These are phyloP conservation scores for Yarrowia hollandica DNA, from an alignment of 805 yeast genomes.

Conservation along the genomic window DNA sequence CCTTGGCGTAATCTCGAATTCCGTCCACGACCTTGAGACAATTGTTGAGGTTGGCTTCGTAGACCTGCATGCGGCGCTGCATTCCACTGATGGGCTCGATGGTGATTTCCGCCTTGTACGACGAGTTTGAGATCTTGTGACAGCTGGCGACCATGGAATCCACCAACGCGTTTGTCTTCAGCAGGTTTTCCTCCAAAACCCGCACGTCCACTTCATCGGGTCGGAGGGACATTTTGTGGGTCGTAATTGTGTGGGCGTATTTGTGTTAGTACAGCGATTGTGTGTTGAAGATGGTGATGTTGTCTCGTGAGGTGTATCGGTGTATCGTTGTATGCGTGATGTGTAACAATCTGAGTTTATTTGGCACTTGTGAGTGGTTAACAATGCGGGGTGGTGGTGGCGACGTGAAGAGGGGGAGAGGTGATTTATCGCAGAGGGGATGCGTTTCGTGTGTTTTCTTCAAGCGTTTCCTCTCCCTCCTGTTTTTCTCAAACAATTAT, in stretches of 20 bases:
- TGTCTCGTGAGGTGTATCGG: no score
- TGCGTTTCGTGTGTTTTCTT: no score
- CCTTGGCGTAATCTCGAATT: slow-evolving; percentile 46
- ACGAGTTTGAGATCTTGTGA: slow-evolving; percentile 51
- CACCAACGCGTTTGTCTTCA: slow-evolving; percentile 58
- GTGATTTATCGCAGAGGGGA: no score
- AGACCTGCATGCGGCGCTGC: slow-evolving; percentile 55
- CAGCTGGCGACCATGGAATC: slow-evolving; percentile 57
- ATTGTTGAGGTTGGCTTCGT: slow-evolving; percentile 49
- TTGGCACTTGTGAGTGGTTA: no score
- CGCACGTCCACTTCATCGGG: slow-evolving; percentile 56
- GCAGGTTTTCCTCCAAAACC: slow-evolving; percentile 72
- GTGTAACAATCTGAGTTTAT: no score
- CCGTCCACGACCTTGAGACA: slow-evolving; percentile 38
- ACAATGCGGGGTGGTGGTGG: no score
- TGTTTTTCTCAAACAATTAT: no score
- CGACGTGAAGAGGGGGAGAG: no score
- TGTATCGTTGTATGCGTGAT: no score
- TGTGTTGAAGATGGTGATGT: neutral
- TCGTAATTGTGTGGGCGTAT: neutral
- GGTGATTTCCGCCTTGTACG: slow-evolving; percentile 58
- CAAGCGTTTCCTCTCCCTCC: no score
- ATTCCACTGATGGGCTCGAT: slow-evolving; percentile 71
- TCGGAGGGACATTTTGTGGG: slow-evolving; percentile 10
- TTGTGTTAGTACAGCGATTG: neutral